Evolutionary conservation across 371 early-diverging fungal species (phyloP).

Genomic region (Rhizomucor miehei): DNA sequence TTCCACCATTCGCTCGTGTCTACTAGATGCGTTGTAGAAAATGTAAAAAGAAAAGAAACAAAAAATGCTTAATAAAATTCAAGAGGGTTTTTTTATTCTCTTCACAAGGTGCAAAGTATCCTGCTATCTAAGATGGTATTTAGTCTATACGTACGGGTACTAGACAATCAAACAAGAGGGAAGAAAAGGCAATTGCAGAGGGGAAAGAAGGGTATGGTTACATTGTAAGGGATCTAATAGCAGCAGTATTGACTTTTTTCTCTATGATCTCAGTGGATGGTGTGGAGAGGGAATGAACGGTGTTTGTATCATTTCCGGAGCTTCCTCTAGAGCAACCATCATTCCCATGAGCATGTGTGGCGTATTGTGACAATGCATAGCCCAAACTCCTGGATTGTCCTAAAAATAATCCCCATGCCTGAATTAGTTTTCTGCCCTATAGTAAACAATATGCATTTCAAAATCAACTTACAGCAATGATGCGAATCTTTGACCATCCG

Average conservation of each 20-base stretch:
- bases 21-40: slow-evolving; percentile 60
- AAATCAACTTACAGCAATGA: slow-evolving; percentile 34
- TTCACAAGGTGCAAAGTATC: no score
- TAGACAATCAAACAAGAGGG: neutral
- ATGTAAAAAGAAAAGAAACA: no score
- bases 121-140: no score
- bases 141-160: neutral
- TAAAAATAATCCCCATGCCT: slow-evolving; percentile 6
- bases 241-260: no score
- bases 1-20: slow-evolving; percentile 93
- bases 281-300: neutral
- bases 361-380: slow-evolving; percentile 43
- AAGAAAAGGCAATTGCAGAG: neutral
- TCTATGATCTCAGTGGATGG: no score
- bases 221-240: no score
- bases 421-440: neutral
- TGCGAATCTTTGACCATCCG: slow-evolving; percentile 43
- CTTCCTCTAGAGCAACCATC: slow-evolving; percentile 44
- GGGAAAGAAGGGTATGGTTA: no score
- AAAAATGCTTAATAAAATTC: no score
- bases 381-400: slow-evolving; percentile 48
- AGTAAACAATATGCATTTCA: neutral
- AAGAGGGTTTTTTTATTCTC: no score
- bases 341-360: slow-evolving; percentile 44
- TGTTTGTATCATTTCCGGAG: slow-evolving; percentile 19